Evolutionary conservation across 768 basidiomycete species (phyloP).

Genomic region (Termitomyces heimii): DNA sequence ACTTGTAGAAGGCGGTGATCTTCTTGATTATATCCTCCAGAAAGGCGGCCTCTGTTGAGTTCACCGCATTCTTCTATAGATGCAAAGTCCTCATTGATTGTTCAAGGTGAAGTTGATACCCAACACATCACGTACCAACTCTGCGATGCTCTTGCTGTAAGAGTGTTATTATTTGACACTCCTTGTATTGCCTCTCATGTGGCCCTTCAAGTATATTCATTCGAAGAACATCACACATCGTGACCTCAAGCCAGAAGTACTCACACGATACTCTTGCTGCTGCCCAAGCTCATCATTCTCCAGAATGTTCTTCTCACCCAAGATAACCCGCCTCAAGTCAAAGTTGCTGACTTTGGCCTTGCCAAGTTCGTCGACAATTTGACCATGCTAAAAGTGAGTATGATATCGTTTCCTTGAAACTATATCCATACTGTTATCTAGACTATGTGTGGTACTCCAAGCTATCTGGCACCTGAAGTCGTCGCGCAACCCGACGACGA

Average conservation of each 20-base stretch:
- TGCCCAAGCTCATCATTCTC: background rate
- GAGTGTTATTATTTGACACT: slow-evolving; percentile 15
- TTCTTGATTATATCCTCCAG: slow-evolving; percentile 73
- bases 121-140: slow-evolving; percentile 77
- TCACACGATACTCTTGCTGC: slow-evolving; percentile 4
- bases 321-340: slow-evolving; percentile 63
- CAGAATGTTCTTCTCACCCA: slow-evolving; percentile 83
- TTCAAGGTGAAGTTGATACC: slow-evolving; percentile 45
- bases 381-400: slow-evolving; percentile 67
- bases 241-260: slow-evolving; percentile 85
- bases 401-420: background rate
- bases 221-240: slow-evolving; percentile 80
- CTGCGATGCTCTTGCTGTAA: slow-evolving; percentile 70
- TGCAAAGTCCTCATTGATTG: slow-evolving; percentile 3
- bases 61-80: background rate
- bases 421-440: slow-evolving; percentile 17
- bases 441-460: slow-evolving; percentile 97
- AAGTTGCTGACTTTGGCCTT: slow-evolving; percentile 94
- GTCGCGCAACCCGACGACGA: slow-evolving; percentile 55
- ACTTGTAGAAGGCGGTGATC: slow-evolving; percentile 81
- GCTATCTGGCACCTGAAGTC: slow-evolving; percentile 91
- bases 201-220: slow-evolving; percentile 51
- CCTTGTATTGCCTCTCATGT: background rate
- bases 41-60: slow-evolving; percentile 54
- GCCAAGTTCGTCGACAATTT: slow-evolving; percentile 84